Conservation (phyloP, 2,329 filamentous ascomycete species). For the Lasiodiplodia sp. region DNA sequence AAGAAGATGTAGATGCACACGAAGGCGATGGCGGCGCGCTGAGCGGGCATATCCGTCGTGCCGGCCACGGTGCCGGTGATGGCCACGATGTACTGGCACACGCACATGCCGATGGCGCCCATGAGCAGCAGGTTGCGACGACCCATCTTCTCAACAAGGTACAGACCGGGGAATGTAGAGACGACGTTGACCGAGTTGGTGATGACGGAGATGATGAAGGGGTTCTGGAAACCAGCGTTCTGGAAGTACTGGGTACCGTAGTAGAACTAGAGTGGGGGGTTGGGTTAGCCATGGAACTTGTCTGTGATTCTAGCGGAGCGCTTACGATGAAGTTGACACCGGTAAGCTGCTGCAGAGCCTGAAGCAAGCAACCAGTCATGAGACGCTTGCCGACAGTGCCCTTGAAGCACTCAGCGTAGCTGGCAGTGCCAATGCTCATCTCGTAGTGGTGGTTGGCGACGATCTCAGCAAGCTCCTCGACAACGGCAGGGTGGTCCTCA, state of each 20-base stretch:
- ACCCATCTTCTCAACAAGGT: conserved; percentile 81
- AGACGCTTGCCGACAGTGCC: conserved; percentile 66
- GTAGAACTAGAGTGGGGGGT: conserved; percentile 16
- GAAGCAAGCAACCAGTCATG: conserved; percentile 75
- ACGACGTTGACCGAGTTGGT: conserved; percentile 79
- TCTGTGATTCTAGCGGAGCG: neutral
- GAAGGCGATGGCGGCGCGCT: conserved; percentile 50
- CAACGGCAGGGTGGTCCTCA: conserved; percentile 64
- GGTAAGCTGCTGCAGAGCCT: conserved; percentile 82
- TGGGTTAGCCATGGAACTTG: neutral
- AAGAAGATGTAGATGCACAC: conserved; percentile 79
- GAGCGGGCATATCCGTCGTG: conserved; percentile 46
- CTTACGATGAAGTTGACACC: conserved; percentile 54
- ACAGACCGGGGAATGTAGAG: conserved; percentile 74
- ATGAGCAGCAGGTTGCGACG: conserved; percentile 77
- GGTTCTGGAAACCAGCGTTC: conserved; percentile 50
- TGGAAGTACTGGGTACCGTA: conserved; percentile 47
- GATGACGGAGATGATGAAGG: conserved; percentile 76
- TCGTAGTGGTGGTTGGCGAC: conserved; percentile 78
- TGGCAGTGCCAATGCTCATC: conserved; percentile 62
- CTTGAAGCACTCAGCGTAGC: conserved; percentile 55
- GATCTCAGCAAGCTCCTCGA: conserved; percentile 68
- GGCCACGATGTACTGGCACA: conserved; percentile 53
- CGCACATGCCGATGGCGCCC: conserved; percentile 75
- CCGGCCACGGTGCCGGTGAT: conserved; percentile 50